A percentile compares a stretch with the other conserved stretches of the same genome.
phyloP scores from a whole-genome alignment of 1,284 basidiomycete genomes.

The Ceratobasidium theobromae region DNA sequence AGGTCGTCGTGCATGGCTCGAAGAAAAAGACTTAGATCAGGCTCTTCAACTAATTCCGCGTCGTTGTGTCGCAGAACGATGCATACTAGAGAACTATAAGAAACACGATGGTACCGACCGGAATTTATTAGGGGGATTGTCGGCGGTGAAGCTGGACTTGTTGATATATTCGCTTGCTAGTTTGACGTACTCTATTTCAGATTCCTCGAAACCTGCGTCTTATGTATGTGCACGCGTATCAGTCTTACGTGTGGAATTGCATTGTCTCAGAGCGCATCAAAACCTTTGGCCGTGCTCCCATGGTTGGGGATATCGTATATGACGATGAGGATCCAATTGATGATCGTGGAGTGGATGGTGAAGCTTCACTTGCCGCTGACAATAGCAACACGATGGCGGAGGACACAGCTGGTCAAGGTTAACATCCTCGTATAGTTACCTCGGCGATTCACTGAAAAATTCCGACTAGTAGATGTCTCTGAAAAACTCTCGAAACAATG shows the following conservation, averaged over 20 bases:
- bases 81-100: slow-evolving; percentile 87
- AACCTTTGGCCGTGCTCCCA: slow-evolving; percentile 72
- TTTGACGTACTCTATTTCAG: slow-evolving; percentile 46
- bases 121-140: slow-evolving; percentile 84
- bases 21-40: slow-evolving; percentile 71
- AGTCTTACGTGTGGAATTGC: slow-evolving; percentile 98
- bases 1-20: slow-evolving; percentile 81
- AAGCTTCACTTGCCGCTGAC: slow-evolving; percentile 34
- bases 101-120: slow-evolving; percentile 73
- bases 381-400: slow-evolving; percentile 24
- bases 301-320: slow-evolving; percentile 87
- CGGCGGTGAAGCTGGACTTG: slow-evolving; percentile 58
- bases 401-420: neutral
- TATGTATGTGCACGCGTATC: slow-evolving; percentile 99
- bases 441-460: neutral
- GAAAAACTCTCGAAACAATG: slow-evolving; percentile 32
- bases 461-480: neutral
- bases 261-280: slow-evolving; percentile 91
- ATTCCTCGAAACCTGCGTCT: slow-evolving; percentile 92
- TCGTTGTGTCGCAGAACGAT: slow-evolving; percentile 88
- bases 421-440: neutral
- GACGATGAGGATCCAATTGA: slow-evolving; percentile 48
- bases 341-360: slow-evolving; percentile 52
- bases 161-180: neutral
- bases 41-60: slow-evolving; percentile 84